These are phyloP conservation scores for Tolypocladium ovalisporum DNA, from an alignment of 2,329 filamentous ascomycete species.

Conservation along the genomic window DNA sequence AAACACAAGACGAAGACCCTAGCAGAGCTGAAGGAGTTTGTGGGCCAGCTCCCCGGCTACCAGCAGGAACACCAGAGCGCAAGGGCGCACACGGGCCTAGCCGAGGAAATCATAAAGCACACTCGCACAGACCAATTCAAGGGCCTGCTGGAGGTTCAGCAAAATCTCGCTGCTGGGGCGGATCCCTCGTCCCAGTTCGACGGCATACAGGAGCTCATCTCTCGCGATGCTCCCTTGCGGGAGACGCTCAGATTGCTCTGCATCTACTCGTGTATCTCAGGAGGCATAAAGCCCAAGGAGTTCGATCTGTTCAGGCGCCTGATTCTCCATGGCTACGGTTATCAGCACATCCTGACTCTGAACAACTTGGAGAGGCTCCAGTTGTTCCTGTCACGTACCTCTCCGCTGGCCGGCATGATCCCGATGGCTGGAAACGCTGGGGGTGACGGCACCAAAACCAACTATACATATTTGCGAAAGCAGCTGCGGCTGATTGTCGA, in stretches of 20 bases:
- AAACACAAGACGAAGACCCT: conserved; percentile 81
- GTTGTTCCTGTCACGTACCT: conserved; percentile 67
- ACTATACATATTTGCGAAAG: conserved; percentile 82
- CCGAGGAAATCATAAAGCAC: conserved; percentile 90
- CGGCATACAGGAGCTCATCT: conserved; percentile 87
- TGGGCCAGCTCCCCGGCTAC: conserved; percentile 83
- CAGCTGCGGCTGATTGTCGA: conserved; percentile 83
- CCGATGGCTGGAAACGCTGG: conserved; percentile 52
- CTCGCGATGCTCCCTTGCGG: conserved; percentile 69
- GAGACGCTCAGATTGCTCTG: conserved; percentile 78
- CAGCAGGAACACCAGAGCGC: conserved; percentile 88
- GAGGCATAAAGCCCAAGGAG: conserved; percentile 79
- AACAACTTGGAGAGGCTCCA: conserved; percentile 82
- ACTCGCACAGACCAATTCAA: conserved; percentile 85
- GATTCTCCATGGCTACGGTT: conserved; percentile 85
- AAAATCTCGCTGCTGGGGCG: conserved; percentile 83
- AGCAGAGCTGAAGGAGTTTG: conserved; percentile 85
- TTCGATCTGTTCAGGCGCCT: conserved; percentile 82
- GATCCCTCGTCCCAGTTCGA: conserved; percentile 87
- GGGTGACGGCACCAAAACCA: conserved; percentile 61
- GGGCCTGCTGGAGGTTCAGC: conserved; percentile 82
- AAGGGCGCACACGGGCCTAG: conserved; percentile 83
- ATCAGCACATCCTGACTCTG: conserved; percentile 87
- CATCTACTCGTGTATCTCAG: conserved; percentile 81
- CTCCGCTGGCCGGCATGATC: conserved; percentile 70